Conservation (phyloP, 2,329 filamentous ascomycete species). For the Fusarium mundagurra region DNA sequence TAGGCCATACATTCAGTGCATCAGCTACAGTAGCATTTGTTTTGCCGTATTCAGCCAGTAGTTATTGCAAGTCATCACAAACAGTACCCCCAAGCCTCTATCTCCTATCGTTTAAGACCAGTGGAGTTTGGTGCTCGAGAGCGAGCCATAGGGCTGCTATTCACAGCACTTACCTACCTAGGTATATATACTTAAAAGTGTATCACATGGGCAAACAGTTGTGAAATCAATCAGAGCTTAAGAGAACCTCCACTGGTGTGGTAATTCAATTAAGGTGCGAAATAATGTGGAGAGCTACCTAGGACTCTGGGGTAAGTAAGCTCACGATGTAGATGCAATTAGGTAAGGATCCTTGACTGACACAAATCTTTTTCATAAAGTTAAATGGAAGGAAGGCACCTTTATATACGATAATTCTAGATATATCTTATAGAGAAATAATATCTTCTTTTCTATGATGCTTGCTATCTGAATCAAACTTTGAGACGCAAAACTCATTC, state of each 20-base stretch:
- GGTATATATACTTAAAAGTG: neutral
- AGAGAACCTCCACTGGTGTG: neutral
- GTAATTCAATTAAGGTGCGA: neutral
- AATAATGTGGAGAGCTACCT: neutral
- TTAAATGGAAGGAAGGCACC: neutral
- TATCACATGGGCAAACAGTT: neutral
- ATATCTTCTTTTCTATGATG: neutral
- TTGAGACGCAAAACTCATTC: neutral
- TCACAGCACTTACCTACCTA: neutral
- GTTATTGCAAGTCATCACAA: neutral
- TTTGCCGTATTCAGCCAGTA: neutral
- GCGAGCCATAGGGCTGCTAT: neutral
- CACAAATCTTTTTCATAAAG: neutral
- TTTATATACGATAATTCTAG: neutral
- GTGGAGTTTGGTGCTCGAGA: neutral
- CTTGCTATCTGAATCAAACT: neutral
- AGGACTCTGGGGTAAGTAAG: constrained; percentile 5
- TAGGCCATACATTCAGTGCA: neutral
- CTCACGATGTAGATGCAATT: neutral
- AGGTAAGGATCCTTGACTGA: neutral
- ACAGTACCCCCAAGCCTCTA: neutral
- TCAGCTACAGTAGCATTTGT: neutral
- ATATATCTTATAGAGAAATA: neutral
- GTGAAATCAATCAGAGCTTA: neutral
- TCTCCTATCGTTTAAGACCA: neutral